Conservation (phyloP, 2,329 filamentous ascomycete species). For the Colletotrichum tofieldiae region DNA sequence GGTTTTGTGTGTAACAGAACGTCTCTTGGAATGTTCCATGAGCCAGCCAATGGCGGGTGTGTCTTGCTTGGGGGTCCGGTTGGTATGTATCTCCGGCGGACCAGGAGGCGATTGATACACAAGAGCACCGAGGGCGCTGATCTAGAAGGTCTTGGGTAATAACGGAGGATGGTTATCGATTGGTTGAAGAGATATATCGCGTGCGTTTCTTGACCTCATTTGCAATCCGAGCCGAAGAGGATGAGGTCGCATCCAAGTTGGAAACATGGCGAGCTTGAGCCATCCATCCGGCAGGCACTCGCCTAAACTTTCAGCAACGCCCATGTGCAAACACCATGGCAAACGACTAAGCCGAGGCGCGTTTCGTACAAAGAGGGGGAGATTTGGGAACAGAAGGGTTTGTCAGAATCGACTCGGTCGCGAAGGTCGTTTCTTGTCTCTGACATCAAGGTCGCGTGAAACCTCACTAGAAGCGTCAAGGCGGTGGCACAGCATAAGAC, state of each 20-base stretch:
- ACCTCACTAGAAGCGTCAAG: slow-evolving; percentile 31
- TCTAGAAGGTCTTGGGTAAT: slow-evolving; percentile 14
- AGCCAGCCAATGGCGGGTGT: neutral
- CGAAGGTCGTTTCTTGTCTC: slow-evolving; percentile 16
- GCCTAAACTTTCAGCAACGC: slow-evolving; percentile 21
- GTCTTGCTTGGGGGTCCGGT: neutral
- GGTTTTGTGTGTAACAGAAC: slow-evolving; percentile 24
- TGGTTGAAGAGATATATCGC: neutral
- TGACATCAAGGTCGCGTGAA: slow-evolving; percentile 22
- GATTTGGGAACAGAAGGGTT: slow-evolving; percentile 2
- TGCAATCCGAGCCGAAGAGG: slow-evolving; percentile 26
- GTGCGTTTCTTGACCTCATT: neutral
- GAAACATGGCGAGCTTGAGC: neutral
- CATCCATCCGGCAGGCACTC: slow-evolving; percentile 11
- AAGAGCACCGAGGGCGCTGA: slow-evolving; percentile 9
- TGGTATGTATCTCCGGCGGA: neutral
- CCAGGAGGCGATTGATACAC: slow-evolving; percentile 6
- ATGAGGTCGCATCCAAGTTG: neutral
- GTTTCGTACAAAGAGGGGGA: neutral
- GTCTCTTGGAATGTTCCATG: slow-evolving; percentile 21
- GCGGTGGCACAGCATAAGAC: slow-evolving; percentile 39
- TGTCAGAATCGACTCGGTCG: slow-evolving; percentile 18
- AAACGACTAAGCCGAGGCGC: no score
- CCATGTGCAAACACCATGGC: neutral
- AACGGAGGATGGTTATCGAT: neutral